Evolutionary conservation across 2,329 filamentous ascomycete species (phyloP), one percentile per base, ranked within the genome.

Genomic region (Pseudogymnoascus sp.): DNA sequence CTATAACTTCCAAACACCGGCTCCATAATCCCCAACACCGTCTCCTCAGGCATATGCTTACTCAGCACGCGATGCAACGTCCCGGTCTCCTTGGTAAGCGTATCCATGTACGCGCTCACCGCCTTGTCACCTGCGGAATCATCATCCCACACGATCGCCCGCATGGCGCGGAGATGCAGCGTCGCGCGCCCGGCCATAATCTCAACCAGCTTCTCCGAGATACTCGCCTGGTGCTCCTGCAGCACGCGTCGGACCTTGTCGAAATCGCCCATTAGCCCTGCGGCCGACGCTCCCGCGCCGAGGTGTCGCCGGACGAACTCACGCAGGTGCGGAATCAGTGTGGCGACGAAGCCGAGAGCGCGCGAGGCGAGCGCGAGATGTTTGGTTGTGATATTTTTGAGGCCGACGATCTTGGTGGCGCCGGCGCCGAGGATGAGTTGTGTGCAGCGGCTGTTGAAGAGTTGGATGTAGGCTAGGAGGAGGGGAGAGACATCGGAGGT

Each of bases 371-470:
- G 85, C 0, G 95, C 93, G 1, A 99, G 83, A 76, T 99, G 93
- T 70, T 95, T 95, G 0, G 95, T 96, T 0, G 91, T 96, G 73
- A 99, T 99, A 71, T 97, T 97, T 74, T 92, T 96, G 18, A 99
- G 80, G 0, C 93, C 93, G 1, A 93, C 95, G 23, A 89, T 92
- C 37, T 86, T 83, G 4, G 91, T 97, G 3, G 95, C 95, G 3
- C 95, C 95, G 1, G 95, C 95, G 1, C 95, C 95, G 5, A 99
- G 86, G 67, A 99, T 97, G 64, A 99, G 84, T 73, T 99, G 95
- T n/a, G 90, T 96, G 64, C 93, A 93, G 18, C 95, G 88, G 2
- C 92, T 97, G 75, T 99, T 97, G 81, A 97, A 99, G 3, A 96
- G 82, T 68, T 95, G 90, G 12, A 97, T 82, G 72, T 96, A 96